Evolutionary conservation across 2,329 filamentous ascomycete species (phyloP).

Genomic region (Colletotrichum tamarilloi): DNA sequence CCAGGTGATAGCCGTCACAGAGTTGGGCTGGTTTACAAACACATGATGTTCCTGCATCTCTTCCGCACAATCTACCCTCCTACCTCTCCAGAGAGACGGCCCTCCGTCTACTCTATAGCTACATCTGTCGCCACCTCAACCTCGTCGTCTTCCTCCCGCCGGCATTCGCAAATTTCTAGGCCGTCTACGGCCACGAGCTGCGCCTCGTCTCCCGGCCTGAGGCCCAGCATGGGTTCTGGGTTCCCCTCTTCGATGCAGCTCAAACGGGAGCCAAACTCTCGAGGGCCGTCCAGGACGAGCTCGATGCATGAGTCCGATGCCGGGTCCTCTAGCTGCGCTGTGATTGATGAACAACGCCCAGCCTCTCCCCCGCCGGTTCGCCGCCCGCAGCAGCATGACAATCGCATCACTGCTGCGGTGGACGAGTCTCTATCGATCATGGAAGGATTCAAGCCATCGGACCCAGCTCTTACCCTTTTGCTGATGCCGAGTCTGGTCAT

Average conservation of each 20-base stretch:
- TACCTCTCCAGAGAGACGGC: slow-evolving; percentile 18
- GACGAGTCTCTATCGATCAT: slow-evolving; percentile 67
- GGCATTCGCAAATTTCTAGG: slow-evolving; percentile 35
- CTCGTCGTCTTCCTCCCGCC: slow-evolving; percentile 33
- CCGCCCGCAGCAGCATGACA: slow-evolving; percentile 60
- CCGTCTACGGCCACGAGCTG: slow-evolving; percentile 43
- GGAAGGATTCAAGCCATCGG: slow-evolving; percentile 65
- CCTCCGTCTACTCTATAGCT: slow-evolving; percentile 36
- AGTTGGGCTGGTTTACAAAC: slow-evolving; percentile 70
- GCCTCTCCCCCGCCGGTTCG: slow-evolving; percentile 59
- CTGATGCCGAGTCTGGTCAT: slow-evolving; percentile 71
- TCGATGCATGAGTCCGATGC: slow-evolving; percentile 50
- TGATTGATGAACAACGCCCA: slow-evolving; percentile 25
- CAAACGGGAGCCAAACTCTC: slow-evolving; percentile 45
- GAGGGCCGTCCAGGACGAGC: slow-evolving; percentile 50
- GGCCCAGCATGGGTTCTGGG: slow-evolving; percentile 32
- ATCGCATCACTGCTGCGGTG: slow-evolving; percentile 64
- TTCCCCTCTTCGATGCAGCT: slow-evolving; percentile 40
- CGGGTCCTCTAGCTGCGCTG: slow-evolving; percentile 23
- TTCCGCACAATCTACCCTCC: slow-evolving; percentile 72
- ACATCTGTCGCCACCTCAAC: slow-evolving; percentile 34
- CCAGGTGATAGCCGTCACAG: slow-evolving; percentile 66
- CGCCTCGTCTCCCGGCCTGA: slow-evolving; percentile 47
- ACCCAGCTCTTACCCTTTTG: slow-evolving; percentile 69
- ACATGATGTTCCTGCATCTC: slow-evolving; percentile 75